Conservation (phyloP, 371 early-diverging fungal species). For the Lichtheimia corymbifera region DNA sequence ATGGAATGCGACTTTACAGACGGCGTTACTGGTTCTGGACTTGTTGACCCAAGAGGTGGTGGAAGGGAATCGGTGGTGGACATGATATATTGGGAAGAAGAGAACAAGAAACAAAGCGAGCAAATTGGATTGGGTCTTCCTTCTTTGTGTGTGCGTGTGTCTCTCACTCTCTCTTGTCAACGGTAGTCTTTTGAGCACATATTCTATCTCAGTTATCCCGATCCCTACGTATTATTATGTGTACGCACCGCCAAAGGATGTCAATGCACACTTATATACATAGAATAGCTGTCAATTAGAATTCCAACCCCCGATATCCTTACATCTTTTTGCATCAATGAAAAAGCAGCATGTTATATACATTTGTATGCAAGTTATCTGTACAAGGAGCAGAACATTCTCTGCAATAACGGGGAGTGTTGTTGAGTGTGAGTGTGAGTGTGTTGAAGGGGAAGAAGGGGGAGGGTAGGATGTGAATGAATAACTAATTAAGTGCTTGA, state of each 20-base stretch:
- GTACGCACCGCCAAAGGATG: too few relatives aligned
- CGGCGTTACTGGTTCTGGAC: slow-evolving; percentile 5
- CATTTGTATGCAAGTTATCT: not conserved
- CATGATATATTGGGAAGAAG: slow-evolving; percentile 5
- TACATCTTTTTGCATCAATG: not conserved
- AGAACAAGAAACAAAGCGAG: not conserved
- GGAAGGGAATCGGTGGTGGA: slow-evolving; percentile 17
- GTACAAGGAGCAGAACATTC: too few relatives aligned
- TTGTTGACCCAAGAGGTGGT: slow-evolving; percentile 6
- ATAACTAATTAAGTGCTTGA: too few relatives aligned
- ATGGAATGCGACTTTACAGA: not conserved
- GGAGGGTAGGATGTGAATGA: too few relatives aligned
- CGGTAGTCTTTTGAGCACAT: too few relatives aligned
- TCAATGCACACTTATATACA: too few relatives aligned
- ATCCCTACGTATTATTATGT: too few relatives aligned
- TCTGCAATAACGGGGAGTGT: not conserved
- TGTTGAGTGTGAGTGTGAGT: not conserved
- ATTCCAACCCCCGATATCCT: not conserved
- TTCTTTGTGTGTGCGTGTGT: too few relatives aligned
- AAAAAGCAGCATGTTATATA: slow-evolving; percentile 3
- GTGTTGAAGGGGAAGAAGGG: not conserved
- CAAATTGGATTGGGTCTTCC: too few relatives aligned
- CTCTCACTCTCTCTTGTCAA: too few relatives aligned
- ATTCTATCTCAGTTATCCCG: too few relatives aligned
- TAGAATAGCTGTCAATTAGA: too few relatives aligned